phyloP scores from a whole-genome alignment of 148 eudicot species.

The Agrostemma githago region DNA sequence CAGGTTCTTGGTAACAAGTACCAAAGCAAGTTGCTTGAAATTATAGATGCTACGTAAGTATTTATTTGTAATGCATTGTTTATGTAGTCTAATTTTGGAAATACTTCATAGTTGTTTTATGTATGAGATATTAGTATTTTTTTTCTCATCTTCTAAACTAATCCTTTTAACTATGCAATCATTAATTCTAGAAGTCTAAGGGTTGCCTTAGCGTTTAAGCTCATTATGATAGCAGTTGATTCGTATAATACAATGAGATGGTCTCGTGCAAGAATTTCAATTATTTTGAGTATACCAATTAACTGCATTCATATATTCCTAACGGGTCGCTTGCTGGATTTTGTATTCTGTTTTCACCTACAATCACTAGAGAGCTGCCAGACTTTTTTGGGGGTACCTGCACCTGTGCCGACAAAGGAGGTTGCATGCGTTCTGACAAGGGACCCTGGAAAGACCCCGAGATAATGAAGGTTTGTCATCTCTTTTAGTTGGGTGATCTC shows the following conservation, averaged over 20 bases:
- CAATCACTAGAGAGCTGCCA: slow-evolving; percentile 65
- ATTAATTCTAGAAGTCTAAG: too few relatives aligned
- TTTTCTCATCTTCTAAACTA: background rate
- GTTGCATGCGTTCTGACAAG: slow-evolving; percentile 89
- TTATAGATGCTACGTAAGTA: slow-evolving; percentile 72
- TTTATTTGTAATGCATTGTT: background rate
- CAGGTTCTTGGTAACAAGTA: slow-evolving; percentile 89
- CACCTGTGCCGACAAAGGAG: slow-evolving; percentile 82
- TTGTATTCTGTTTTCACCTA: slow-evolving; percentile 5
- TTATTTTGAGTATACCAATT: background rate
- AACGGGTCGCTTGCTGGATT: slow-evolving; percentile 2
- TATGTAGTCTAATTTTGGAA: background rate
- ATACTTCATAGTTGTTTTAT: background rate
- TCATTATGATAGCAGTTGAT: too few relatives aligned
- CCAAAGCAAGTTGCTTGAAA: slow-evolving; percentile 91
- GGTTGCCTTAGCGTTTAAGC: too few relatives aligned
- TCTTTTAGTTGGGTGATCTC: background rate
- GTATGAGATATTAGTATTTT: background rate
- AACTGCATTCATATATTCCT: background rate
- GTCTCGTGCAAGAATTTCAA: background rate
- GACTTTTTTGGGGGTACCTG: slow-evolving; percentile 90
- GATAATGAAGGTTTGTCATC: slow-evolving; percentile 50
- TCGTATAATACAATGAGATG: background rate
- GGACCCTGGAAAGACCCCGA: slow-evolving; percentile 97
- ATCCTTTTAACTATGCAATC: background rate